phyloP scores from a whole-genome alignment of 148 eudicot species.

The Cornus suecica region DNA sequence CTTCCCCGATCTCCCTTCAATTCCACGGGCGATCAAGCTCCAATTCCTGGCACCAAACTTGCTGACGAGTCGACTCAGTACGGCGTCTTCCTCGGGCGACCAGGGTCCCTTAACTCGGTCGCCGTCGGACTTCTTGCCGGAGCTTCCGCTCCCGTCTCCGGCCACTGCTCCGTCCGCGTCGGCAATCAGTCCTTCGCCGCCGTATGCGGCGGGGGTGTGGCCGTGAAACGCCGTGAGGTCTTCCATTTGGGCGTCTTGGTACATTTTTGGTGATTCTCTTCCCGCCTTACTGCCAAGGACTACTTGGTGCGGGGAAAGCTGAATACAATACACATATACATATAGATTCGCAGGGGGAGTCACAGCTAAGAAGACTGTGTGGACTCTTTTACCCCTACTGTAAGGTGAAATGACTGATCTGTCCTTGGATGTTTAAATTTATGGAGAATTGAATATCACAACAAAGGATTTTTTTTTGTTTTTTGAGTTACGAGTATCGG shows the following conservation, averaged over 20 bases:
- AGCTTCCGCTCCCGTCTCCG: conserved; percentile 10
- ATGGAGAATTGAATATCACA: no score
- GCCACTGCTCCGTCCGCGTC: background rate
- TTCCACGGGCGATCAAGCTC: conserved; percentile 57
- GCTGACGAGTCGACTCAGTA: conserved; percentile 44
- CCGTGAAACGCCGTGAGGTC: background rate
- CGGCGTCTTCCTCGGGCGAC: conserved; percentile 59
- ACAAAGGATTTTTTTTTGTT: no score
- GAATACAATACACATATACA: no score
- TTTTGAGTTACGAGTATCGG: no score
- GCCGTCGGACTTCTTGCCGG: conserved; percentile 16
- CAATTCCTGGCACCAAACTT: conserved; percentile 66
- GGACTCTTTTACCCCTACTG: background rate
- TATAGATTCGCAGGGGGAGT: background rate
- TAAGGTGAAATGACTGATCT: background rate
- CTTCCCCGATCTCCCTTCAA: conserved; percentile 71
- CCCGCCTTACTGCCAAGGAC: conserved; percentile 2
- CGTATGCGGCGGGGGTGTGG: background rate
- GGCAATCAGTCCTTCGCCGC: background rate
- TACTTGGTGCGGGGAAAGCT: background rate
- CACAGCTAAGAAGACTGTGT: background rate
- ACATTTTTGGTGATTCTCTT: background rate
- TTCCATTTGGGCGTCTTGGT: background rate
- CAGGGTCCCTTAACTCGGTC: conserved; percentile 64
- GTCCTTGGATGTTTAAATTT: background rate